Conservation (phyloP, 2,329 filamentous ascomycete genomes). For the Monilinia vaccinii-corymbosi region DNA sequence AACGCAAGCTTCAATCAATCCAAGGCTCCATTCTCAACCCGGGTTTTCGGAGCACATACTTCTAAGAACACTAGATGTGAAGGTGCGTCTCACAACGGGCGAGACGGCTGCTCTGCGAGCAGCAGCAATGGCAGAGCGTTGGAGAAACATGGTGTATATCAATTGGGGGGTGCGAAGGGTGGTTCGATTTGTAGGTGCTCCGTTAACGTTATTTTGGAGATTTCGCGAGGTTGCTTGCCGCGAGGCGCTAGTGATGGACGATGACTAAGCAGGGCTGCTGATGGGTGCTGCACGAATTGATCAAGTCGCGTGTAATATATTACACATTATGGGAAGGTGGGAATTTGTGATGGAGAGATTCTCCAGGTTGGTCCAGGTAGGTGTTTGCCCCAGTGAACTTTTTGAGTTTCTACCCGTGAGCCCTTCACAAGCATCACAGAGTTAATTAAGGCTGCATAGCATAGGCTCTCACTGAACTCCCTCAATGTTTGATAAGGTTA, state of each 20-base stretch:
- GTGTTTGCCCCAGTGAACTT: not conserved
- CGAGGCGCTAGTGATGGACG: conserved; percentile 1
- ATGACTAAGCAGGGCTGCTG: not conserved
- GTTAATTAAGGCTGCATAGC: no score
- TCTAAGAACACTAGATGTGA: conserved; percentile 51
- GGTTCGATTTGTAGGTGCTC: conserved; percentile 8
- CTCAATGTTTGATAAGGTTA: no score
- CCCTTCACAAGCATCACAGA: no score
- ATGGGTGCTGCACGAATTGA: not conserved
- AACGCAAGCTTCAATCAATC: not conserved
- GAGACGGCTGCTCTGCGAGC: conserved; percentile 49
- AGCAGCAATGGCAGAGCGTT: conserved; percentile 51
- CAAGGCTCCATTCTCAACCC: conserved; percentile 16
- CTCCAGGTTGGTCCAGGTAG: not conserved
- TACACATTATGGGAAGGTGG: not conserved
- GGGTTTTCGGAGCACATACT: conserved; percentile 37
- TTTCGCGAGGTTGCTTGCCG: conserved; percentile 7
- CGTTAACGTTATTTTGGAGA: not conserved
- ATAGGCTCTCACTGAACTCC: no score
- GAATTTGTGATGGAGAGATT: not conserved
- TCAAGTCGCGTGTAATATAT: not conserved
- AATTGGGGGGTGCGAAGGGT: conserved; percentile 9
- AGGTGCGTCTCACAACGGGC: conserved; percentile 48
- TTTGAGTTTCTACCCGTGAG: no score
- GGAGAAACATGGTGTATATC: conserved; percentile 47